These are phyloP conservation scores for Ustulina deusta DNA, from an alignment of 2,329 filamentous ascomycete species.

Conservation along the genomic window DNA sequence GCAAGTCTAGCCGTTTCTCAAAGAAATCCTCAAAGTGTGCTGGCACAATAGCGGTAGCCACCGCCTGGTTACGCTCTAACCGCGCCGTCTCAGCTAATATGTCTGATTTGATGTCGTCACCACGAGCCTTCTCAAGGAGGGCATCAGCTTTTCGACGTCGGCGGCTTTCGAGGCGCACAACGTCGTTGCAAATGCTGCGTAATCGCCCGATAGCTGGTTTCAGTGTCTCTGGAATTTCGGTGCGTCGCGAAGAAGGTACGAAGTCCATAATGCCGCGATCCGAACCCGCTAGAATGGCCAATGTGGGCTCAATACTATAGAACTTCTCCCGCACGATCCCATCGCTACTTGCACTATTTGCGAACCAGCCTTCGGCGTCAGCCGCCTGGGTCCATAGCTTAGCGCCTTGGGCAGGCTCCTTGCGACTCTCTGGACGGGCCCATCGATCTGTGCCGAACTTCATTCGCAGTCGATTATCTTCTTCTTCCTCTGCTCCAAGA, in stretches of 20 bases:
- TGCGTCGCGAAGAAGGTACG: conserved; percentile 85
- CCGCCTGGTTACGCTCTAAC: conserved; percentile 84
- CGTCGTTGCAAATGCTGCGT: conserved; percentile 84
- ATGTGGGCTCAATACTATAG: conserved; percentile 77
- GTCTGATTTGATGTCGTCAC: conserved; percentile 89
- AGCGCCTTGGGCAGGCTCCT: conserved; percentile 69
- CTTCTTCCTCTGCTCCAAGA: conserved; percentile 81
- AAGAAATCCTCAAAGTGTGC: conserved; percentile 95
- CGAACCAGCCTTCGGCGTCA: conserved; percentile 90
- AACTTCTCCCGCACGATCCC: conserved; percentile 80
- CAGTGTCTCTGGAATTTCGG: conserved; percentile 82
- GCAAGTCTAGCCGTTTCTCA: conserved; percentile 77
- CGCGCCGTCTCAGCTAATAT: conserved; percentile 86
- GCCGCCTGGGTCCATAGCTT: conserved; percentile 80
- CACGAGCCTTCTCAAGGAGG: conserved; percentile 80
- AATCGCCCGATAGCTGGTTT: conserved; percentile 83
- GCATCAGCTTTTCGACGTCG: conserved; percentile 83
- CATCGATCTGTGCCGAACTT: conserved; percentile 92
- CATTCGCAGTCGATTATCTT: conserved; percentile 79
- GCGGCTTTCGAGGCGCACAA: conserved; percentile 83
- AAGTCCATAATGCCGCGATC: conserved; percentile 87
- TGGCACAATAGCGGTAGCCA: conserved; percentile 82
- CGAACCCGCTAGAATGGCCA: conserved; percentile 81
- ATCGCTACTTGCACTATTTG: conserved; percentile 68
- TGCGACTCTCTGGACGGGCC: conserved; percentile 75